Evolutionary conservation across 768 basidiomycete genomes (phyloP).

Genomic region (Fibroporia radiculosa): DNA sequence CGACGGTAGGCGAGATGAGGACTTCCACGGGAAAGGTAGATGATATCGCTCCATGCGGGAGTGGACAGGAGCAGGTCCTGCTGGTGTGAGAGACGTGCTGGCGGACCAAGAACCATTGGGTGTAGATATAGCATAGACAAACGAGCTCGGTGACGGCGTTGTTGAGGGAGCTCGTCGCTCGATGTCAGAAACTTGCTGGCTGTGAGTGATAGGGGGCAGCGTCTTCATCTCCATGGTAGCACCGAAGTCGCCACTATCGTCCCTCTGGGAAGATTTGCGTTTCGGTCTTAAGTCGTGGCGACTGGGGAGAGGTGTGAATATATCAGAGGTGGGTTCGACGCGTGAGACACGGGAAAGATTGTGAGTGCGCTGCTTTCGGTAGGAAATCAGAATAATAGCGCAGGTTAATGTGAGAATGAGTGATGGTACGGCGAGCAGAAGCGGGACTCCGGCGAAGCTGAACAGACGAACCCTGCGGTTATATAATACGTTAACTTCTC

Average conservation of each 20-base stretch:
- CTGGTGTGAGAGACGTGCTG: slow-evolving; percentile 1
- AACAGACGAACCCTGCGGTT: slow-evolving; percentile 53
- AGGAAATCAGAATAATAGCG: slow-evolving; percentile 14
- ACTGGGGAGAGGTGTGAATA: slow-evolving; percentile 14
- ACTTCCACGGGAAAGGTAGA: slow-evolving; percentile 14
- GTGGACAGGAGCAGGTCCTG: neutral
- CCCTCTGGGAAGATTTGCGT: neutral
- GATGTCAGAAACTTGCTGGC: neutral
- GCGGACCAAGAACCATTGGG: neutral
- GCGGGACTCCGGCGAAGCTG: slow-evolving; percentile 53
- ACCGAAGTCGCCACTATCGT: neutral
- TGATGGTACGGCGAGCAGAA: slow-evolving; percentile 44
- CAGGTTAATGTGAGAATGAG: slow-evolving; percentile 40
- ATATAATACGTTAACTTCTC: slow-evolving; percentile 1
- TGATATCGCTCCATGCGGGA: slow-evolving; percentile 8
- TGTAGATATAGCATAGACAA: neutral
- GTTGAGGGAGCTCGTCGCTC: neutral
- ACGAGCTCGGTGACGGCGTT: neutral
- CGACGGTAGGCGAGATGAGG: slow-evolving; percentile 1
- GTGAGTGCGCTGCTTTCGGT: neutral
- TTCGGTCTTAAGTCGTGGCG: slow-evolving; percentile 4
- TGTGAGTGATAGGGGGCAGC: neutral
- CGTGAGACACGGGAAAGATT: neutral
- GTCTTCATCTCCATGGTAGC: neutral
- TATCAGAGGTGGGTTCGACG: slow-evolving; percentile 4